phyloP scores from a whole-genome alignment of 2,329 filamentous ascomycete genomes.

The Arachnopeziza araneosa region DNA sequence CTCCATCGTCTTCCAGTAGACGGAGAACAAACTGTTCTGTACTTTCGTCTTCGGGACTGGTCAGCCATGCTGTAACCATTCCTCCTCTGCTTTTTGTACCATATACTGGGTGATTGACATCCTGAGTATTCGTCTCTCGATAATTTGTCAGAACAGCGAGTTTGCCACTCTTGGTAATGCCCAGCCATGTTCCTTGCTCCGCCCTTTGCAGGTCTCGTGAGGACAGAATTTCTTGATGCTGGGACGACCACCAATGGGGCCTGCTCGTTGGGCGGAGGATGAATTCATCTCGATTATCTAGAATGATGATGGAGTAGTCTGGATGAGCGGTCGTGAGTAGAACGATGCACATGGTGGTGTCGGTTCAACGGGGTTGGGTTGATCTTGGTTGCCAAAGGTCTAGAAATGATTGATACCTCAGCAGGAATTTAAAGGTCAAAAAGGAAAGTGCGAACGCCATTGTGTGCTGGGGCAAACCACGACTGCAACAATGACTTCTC shows the following conservation, averaged over 20 bases:
- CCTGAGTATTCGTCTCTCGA: slow-evolving; percentile 47
- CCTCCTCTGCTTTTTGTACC: slow-evolving; percentile 54
- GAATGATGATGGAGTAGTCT: slow-evolving; percentile 65
- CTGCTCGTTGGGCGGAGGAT: slow-evolving; percentile 58
- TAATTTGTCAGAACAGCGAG: slow-evolving; percentile 64
- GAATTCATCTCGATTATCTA: slow-evolving; percentile 75
- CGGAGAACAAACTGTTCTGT: slow-evolving; percentile 46
- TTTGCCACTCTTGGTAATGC: slow-evolving; percentile 53
- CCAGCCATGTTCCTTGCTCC: slow-evolving; percentile 62
- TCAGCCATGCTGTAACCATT: slow-evolving; percentile 60
- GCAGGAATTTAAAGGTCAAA: background rate
- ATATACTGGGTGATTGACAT: slow-evolving; percentile 47
- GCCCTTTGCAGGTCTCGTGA: slow-evolving; percentile 55
- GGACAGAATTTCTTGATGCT: slow-evolving; percentile 43
- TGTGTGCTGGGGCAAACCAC: background rate
- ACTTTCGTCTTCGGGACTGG: slow-evolving; percentile 41
- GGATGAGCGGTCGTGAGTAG: slow-evolving; percentile 72
- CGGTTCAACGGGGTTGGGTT: background rate
- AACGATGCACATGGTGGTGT: slow-evolving; percentile 64
- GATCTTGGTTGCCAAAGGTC: background rate
- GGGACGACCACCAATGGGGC: slow-evolving; percentile 53
- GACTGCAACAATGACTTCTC: background rate
- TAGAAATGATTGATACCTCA: background rate
- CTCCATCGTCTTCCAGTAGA: slow-evolving; percentile 45
- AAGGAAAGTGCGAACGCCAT: background rate